Evolutionary conservation across 768 basidiomycete genomes (phyloP).

Genomic region (Xerocomus spinulosus): DNA sequence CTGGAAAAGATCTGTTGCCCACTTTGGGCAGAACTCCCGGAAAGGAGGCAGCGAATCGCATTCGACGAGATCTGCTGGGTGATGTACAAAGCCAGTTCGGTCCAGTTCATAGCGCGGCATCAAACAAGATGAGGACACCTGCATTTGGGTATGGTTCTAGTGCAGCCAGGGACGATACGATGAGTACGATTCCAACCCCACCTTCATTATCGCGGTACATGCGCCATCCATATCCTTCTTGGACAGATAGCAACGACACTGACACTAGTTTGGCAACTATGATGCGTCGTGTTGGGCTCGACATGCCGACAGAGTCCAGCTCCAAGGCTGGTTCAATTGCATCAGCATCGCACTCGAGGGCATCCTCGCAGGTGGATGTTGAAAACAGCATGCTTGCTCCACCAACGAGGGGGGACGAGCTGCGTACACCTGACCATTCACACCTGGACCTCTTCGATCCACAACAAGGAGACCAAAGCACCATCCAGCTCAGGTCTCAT

Average conservation of each 20-base stretch:
- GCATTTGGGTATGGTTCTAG: conserved; percentile 25
- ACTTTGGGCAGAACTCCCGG: conserved; percentile 60
- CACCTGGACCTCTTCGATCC: conserved; percentile 23
- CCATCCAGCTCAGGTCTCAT: conserved; percentile 8
- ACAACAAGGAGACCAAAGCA: conserved; percentile 23
- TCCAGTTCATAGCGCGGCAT: conserved; percentile 9
- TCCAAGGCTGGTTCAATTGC: conserved; percentile 11
- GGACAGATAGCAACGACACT: conserved; percentile 41
- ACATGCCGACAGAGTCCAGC: conserved; percentile 36
- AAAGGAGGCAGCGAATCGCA: conserved; percentile 66
- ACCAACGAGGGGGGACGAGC: not conserved
- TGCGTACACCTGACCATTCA: conserved; percentile 25
- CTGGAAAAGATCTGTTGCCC: conserved; percentile 48
- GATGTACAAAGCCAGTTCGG: conserved; percentile 41
- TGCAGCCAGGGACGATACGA: conserved; percentile 46
- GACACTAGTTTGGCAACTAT: conserved; percentile 66
- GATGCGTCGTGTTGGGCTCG: conserved; percentile 58
- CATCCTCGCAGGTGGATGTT: conserved; percentile 5
- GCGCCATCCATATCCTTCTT: conserved; percentile 34
- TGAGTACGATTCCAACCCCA: conserved; percentile 65
- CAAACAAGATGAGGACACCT: conserved; percentile 25
- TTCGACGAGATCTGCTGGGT: conserved; percentile 59
- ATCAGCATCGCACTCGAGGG: conserved; percentile 11
- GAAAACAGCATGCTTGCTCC: conserved; percentile 1
- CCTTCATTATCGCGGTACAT: conserved; percentile 69